A percentile compares a stretch with the other conserved stretches of the same genome.
These are phyloP conservation scores for Calonectria pseudoreteaudii DNA, from an alignment of 2,329 filamentous ascomycete genomes.

Conservation along the genomic window DNA sequence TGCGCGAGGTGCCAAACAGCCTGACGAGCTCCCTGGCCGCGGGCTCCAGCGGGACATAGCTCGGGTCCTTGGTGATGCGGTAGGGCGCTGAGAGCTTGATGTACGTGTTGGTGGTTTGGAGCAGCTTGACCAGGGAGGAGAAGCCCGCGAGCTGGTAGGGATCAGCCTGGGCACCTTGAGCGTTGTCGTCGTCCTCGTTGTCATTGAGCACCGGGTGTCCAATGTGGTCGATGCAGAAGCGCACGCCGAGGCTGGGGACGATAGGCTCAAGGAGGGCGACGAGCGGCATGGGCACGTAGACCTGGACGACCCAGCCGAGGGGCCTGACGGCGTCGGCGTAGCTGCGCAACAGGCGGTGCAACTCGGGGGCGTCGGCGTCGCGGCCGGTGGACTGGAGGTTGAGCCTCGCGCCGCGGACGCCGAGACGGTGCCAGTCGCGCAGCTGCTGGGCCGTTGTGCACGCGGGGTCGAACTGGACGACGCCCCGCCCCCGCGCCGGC, in stretches of 20 bases:
- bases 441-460: slow-evolving; percentile 52
- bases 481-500: slow-evolving; percentile 61
- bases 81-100: slow-evolving; percentile 71
- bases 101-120: slow-evolving; percentile 62
- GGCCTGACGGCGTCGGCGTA: slow-evolving; percentile 64
- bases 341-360: slow-evolving; percentile 55
- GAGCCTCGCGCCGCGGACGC: slow-evolving; percentile 69
- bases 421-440: slow-evolving; percentile 65
- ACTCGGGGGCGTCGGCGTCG: slow-evolving; percentile 51
- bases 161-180: slow-evolving; percentile 27
- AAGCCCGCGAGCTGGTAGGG: slow-evolving; percentile 42
- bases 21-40: slow-evolving; percentile 62
- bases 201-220: slow-evolving; percentile 58
- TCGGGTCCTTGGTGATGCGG: slow-evolving; percentile 59
- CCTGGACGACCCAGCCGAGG: slow-evolving; percentile 67
- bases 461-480: slow-evolving; percentile 67
- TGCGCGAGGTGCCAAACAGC: slow-evolving; percentile 52
- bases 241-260: slow-evolving; percentile 61
- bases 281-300: slow-evolving; percentile 66
- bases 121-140: slow-evolving; percentile 57
- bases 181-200: neutral
- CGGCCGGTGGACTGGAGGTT: slow-evolving; percentile 68
- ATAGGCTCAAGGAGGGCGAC: slow-evolving; percentile 61
- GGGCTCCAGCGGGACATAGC: slow-evolving; percentile 58
- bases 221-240: slow-evolving; percentile 71